phyloP scores from a whole-genome alignment of 441 rosid genomes.

The Macaranga tanarius region DNA sequence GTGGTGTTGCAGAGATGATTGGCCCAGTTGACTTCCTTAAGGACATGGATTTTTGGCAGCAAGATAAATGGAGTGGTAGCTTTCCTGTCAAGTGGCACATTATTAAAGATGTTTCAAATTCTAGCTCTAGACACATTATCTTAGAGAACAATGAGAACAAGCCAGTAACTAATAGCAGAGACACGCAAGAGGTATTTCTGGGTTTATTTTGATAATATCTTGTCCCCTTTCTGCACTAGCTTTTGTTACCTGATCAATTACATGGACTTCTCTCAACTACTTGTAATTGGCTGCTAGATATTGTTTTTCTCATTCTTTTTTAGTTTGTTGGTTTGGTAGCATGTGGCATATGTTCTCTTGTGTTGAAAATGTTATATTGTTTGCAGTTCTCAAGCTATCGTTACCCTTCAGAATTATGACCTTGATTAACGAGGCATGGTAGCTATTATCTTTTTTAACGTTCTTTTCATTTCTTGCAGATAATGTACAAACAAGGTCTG shows the following conservation, averaged over 20 bases:
- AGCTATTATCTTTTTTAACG: neutral
- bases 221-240: neutral
- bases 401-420: neutral
- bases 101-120: constrained; percentile 79
- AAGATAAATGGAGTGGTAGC: constrained; percentile 92
- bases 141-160: constrained; percentile 87
- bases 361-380: neutral
- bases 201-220: neutral
- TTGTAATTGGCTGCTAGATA: neutral
- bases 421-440: neutral
- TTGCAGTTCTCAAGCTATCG: neutral
- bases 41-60: constrained; percentile 95
- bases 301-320: neutral
- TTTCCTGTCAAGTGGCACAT: constrained; percentile 89
- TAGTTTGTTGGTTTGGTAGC: neutral
- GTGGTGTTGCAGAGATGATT: constrained; percentile 90
- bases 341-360: neutral
- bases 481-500: constrained; percentile 68
- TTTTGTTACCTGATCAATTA: neutral
- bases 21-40: constrained; percentile 70
- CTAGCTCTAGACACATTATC: constrained; percentile 69
- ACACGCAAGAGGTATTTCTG: constrained; percentile 81
- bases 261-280: neutral
- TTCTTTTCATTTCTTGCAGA: constrained; percentile 38
- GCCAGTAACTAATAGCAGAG: constrained; percentile 96